These are phyloP conservation scores for Neurospora sp. DNA, from an alignment of 495 filamentous ascomycete species.

Conservation along the genomic window DNA sequence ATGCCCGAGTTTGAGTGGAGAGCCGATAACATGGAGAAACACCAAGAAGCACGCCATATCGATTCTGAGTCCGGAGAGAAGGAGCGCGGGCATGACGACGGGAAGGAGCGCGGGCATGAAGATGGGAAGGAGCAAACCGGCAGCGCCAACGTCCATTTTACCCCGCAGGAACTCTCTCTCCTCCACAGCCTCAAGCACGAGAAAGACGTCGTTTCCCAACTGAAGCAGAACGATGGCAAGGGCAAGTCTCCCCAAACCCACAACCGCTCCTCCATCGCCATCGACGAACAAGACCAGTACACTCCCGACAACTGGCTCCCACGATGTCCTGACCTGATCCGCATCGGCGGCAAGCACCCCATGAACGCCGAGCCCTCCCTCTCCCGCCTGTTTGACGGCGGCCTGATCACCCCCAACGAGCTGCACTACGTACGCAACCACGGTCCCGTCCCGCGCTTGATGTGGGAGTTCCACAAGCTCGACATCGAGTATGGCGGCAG, in stretches of 20 bases:
- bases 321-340: constrained; percentile 4
- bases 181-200: background rate
- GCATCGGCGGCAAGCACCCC: constrained; percentile 8
- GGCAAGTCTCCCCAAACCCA: constrained; percentile 2
- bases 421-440: constrained; percentile 10
- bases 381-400: background rate
- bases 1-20: background rate
- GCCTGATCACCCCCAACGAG: constrained; percentile 12
- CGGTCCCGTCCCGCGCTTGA: constrained; percentile 8
- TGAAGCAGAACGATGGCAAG: constrained; percentile 8
- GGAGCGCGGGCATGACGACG: background rate
- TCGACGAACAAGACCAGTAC: constrained; percentile 14
- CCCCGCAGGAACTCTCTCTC: constrained; percentile 5
- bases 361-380: constrained; percentile 8
- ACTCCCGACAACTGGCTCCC: constrained; percentile 14
- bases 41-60: background rate
- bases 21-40: background rate
- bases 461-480: constrained; percentile 13
- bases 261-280: constrained; percentile 12
- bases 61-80: background rate
- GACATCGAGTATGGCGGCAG: constrained; percentile 1
- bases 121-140: background rate
- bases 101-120: background rate
- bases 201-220: background rate
- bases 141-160: background rate